Evolutionary conservation across 768 basidiomycete genomes (phyloP).

Genomic region (Tremella yokohamensis): DNA sequence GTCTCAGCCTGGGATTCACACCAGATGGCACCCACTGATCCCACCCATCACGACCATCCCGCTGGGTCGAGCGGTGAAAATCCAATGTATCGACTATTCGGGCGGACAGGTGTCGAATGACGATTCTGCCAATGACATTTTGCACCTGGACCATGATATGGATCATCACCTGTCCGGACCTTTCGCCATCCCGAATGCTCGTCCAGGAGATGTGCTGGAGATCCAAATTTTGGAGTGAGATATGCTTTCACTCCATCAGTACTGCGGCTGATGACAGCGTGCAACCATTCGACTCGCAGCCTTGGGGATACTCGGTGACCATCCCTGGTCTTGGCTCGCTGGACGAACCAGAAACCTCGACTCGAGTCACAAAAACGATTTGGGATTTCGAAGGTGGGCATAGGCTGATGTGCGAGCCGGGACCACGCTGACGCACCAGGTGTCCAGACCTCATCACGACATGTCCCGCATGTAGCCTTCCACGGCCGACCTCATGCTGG

Average conservation of each 20-base stretch:
- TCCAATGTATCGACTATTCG: slow-evolving; percentile 32
- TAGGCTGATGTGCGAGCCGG: not conserved
- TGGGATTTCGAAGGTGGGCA: slow-evolving; percentile 63
- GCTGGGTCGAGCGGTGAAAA: slow-evolving; percentile 19
- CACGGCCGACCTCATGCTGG: slow-evolving; percentile 74
- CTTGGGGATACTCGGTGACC: slow-evolving; percentile 72
- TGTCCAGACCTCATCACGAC: slow-evolving; percentile 68
- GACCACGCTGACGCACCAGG: slow-evolving; percentile 47
- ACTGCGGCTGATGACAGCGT: slow-evolving; percentile 29
- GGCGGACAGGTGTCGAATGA: slow-evolving; percentile 28
- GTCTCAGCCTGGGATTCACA: slow-evolving; percentile 23
- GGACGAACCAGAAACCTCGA: slow-evolving; percentile 63
- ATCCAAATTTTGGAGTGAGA: slow-evolving; percentile 69
- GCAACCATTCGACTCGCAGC: slow-evolving; percentile 55
- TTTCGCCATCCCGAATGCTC: slow-evolving; percentile 68
- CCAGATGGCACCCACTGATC: slow-evolving; percentile 30
- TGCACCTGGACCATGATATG: slow-evolving; percentile 26
- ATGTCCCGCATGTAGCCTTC: slow-evolving; percentile 75
- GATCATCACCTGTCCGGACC: slow-evolving; percentile 76
- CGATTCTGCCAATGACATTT: slow-evolving; percentile 26
- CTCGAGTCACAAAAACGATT: slow-evolving; percentile 63
- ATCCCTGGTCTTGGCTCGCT: slow-evolving; percentile 56
- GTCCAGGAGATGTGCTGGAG: slow-evolving; percentile 73
- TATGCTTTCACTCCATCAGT: slow-evolving; percentile 42
- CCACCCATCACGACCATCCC: slow-evolving; percentile 25